Evolutionary conservation across 495 filamentous ascomycete genomes (phyloP).

Genomic region (Ascobolus immersus): DNA sequence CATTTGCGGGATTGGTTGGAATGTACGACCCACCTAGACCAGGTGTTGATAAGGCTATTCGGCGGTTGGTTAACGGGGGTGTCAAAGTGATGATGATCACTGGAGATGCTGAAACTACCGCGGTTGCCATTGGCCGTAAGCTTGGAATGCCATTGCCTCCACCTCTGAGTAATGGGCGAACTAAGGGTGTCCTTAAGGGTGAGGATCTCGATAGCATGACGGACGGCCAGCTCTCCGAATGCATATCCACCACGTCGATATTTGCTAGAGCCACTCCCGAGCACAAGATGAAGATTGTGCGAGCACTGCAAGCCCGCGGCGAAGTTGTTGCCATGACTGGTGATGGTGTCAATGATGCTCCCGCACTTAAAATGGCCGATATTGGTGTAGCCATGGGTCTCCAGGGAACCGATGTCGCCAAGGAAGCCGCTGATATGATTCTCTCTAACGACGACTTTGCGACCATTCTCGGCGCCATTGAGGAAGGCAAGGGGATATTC

Average conservation of each 20-base stretch:
- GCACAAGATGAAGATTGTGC: constrained; percentile 91
- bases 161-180: constrained; percentile 9
- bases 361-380: constrained; percentile 87
- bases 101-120: constrained; percentile 81
- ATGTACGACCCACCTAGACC: constrained; percentile 91
- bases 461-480: constrained; percentile 84
- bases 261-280: constrained; percentile 92
- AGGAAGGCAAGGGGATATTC: constrained; percentile 97
- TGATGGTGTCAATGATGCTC: constrained; percentile 93
- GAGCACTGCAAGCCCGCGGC: constrained; percentile 69
- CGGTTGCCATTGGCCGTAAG: constrained; percentile 73
- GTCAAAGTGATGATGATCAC: constrained; percentile 98
- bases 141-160: constrained; percentile 55
- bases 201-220: constrained; percentile 82
- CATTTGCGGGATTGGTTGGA: constrained; percentile 75
- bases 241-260: constrained; percentile 67
- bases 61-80: constrained; percentile 71
- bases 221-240: constrained; percentile 51
- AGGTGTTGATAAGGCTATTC: constrained; percentile 69
- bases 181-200: constrained; percentile 50
- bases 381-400: constrained; percentile 95
- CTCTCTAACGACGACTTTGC: constrained; percentile 94
- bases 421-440: constrained; percentile 99
- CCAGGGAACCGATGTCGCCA: constrained; percentile 88
- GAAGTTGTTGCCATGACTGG: constrained; percentile 98